Percentiles rank a stretch among this genome's conserved stretches.
These are phyloP conservation scores for Alloteropsis semialata DNA, from an alignment of 176 grass and related monocot species.

Conservation along the genomic window DNA sequence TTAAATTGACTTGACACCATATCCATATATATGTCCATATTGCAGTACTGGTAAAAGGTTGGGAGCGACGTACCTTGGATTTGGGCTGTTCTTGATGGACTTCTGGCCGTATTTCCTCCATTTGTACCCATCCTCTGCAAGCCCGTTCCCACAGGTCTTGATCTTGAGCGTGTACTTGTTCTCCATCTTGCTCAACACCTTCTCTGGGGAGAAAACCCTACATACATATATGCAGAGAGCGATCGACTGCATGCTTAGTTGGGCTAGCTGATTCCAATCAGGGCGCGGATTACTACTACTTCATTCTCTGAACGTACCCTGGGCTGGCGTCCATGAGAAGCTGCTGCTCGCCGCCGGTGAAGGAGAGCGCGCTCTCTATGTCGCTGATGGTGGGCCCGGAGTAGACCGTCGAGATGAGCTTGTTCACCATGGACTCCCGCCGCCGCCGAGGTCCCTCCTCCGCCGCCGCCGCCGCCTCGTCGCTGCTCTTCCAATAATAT, in stretches of 20 bases:
- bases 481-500: slow-evolving; percentile 35
- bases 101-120: slow-evolving; percentile 99
- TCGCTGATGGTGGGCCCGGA: slow-evolving; percentile 85
- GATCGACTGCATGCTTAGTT: too few relatives aligned
- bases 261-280: too few relatives aligned
- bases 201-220: slow-evolving; percentile 73
- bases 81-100: slow-evolving; percentile 97
- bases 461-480: neutral
- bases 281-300: too few relatives aligned
- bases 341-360: slow-evolving; percentile 20
- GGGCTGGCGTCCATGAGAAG: neutral
- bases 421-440: slow-evolving; percentile 75
- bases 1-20: too few relatives aligned
- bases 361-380: slow-evolving; percentile 78
- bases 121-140: slow-evolving; percentile 88
- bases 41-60: too few relatives aligned
- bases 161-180: slow-evolving; percentile 90
- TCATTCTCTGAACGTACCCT: too few relatives aligned
- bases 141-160: slow-evolving; percentile 51
- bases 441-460: neutral
- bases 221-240: neutral
- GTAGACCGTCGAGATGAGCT: slow-evolving; percentile 87
- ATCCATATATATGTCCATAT: too few relatives aligned
- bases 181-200: slow-evolving; percentile 73
- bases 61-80: slow-evolving; percentile 87